Percentiles rank a stretch among this genome's conserved stretches.
phyloP scores from a whole-genome alignment of 306 rosid genomes.

The Sindora glabra region DNA sequence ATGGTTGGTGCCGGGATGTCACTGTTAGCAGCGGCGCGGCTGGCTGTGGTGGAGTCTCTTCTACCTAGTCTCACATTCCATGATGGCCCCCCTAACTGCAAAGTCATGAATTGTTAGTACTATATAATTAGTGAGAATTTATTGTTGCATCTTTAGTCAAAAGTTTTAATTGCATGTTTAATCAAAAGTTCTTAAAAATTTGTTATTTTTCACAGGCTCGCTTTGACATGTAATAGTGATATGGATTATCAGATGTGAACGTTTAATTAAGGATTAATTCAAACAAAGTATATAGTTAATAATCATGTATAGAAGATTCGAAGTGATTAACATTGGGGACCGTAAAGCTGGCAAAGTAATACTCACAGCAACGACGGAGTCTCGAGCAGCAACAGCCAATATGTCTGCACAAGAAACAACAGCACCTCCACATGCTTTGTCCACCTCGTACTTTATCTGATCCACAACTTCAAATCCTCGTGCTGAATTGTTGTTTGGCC shows the following conservation, averaged over 20 bases:
- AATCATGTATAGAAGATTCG: no score
- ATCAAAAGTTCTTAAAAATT: no score
- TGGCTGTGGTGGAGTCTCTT: slow-evolving; percentile 45
- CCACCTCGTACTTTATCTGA: slow-evolving; percentile 24
- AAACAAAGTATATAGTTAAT: not conserved
- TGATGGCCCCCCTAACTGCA: slow-evolving; percentile 44
- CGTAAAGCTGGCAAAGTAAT: not conserved
- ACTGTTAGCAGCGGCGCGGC: slow-evolving; percentile 13
- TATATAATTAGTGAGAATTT: no score
- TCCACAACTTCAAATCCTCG: slow-evolving; percentile 49
- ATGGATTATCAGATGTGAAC: not conserved
- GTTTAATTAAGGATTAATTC: not conserved
- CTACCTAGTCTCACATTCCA: slow-evolving; percentile 44
- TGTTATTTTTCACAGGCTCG: no score
- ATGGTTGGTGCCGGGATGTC: slow-evolving; percentile 27
- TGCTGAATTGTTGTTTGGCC: not conserved
- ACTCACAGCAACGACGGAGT: slow-evolving; percentile 28
- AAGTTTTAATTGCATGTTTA: no score
- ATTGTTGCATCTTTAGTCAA: no score
- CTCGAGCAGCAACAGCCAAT: slow-evolving; percentile 32
- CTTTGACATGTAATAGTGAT: no score
- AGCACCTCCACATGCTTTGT: slow-evolving; percentile 26
- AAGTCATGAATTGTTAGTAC: not conserved
- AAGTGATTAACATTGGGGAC: no score
- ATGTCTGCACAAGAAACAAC: slow-evolving; percentile 46